Conservation (phyloP, 345 rosid genomes). For the Nasturtium officinale region DNA sequence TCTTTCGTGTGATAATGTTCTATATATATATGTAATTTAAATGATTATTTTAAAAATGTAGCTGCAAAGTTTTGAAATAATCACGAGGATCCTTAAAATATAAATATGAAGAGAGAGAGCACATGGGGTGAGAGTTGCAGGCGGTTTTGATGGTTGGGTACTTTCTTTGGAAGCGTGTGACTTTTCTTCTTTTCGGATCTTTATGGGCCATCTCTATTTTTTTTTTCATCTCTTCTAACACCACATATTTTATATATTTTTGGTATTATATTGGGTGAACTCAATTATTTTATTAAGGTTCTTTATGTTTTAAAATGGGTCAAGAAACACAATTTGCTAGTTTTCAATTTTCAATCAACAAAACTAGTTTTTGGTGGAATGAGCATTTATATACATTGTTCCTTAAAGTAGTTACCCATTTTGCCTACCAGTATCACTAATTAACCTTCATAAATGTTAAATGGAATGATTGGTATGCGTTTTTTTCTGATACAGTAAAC, state of each 20-base stretch:
- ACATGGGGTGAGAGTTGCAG: constrained; percentile 36
- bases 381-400: not conserved
- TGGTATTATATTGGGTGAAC: not conserved
- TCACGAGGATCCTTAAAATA: constrained; percentile 23
- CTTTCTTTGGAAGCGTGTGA: constrained; percentile 48
- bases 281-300: constrained; percentile 1
- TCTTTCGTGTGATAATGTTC: constrained; percentile 35
- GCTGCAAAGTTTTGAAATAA: constrained; percentile 18
- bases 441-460: no score
- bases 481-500: no score
- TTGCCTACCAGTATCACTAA: no score
- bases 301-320: not conserved
- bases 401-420: not conserved
- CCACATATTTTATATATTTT: not conserved
- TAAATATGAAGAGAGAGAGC: constrained; percentile 34
- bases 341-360: not conserved
- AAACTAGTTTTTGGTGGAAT: not conserved
- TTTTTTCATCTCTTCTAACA: not conserved
- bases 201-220: constrained; percentile 24
- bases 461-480: no score
- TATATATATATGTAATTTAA: not conserved
- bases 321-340: not conserved
- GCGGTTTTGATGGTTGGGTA: constrained; percentile 40
- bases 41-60: not conserved
- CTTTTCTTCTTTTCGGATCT: constrained; percentile 37